Conservation (phyloP, 495 filamentous ascomycete genomes). For the Aspergillus carlsbadensis region DNA sequence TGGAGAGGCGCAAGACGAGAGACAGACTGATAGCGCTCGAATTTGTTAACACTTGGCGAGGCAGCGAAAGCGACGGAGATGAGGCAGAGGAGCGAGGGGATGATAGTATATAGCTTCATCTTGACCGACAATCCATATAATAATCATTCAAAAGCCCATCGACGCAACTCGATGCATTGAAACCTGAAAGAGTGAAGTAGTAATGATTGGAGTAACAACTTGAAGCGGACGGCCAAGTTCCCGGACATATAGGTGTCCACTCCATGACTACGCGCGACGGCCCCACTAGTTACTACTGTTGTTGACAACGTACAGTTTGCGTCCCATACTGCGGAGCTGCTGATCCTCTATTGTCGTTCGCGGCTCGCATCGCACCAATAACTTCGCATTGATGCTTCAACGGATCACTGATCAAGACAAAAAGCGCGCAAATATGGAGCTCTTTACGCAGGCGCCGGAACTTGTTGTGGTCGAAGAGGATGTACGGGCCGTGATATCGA, state of each 20-base stretch:
- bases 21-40: constrained; percentile 65
- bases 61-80: constrained; percentile 42
- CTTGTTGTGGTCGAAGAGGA: constrained; percentile 22
- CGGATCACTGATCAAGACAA: too few species aligned
- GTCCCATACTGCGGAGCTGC: background rate
- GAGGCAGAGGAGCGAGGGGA: constrained; percentile 50
- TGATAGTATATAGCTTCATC: constrained; percentile 56
- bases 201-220: too few species aligned
- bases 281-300: constrained; percentile 5
- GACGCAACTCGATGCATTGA: constrained; percentile 11
- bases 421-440: constrained; percentile 10
- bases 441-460: constrained; percentile 13
- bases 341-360: too few species aligned
- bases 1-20: constrained; percentile 67
- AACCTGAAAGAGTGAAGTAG: too few species aligned
- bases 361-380: too few species aligned
- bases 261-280: constrained; percentile 11
- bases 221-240: too few species aligned
- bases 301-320: too few species aligned
- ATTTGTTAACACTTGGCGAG: constrained; percentile 42
- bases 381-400: background rate
- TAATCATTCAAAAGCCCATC: background rate
- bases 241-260: constrained; percentile 34
- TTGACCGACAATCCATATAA: constrained; percentile 23
- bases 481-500: constrained; percentile 16